Evolutionary conservation across 176 grass and related monocot genomes (phyloP).

Genomic region (Aegilops umbellulata): DNA sequence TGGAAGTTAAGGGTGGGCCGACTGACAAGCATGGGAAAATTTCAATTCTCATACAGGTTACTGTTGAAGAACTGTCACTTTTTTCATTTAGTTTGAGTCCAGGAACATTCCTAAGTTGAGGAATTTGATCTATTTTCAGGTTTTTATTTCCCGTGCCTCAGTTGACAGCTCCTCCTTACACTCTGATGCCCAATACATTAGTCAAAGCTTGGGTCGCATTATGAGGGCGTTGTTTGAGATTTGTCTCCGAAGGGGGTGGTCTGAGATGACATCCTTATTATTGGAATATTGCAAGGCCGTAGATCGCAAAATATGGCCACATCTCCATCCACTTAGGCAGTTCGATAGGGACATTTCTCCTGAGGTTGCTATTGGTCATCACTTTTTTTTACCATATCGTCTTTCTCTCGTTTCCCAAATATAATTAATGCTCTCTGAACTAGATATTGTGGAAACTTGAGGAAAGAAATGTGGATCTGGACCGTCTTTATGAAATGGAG

Average conservation of each 20-base stretch:
- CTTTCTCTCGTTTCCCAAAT: constrained; percentile 20
- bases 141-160: constrained; percentile 83
- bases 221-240: constrained; percentile 98
- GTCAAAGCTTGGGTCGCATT: constrained; percentile 89
- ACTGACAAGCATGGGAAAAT: constrained; percentile 96
- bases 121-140: constrained; percentile 48
- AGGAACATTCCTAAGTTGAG: constrained; percentile 20
- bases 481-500: constrained; percentile 91
- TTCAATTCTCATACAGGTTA: constrained; percentile 98
- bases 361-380: constrained; percentile 49
- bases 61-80: constrained; percentile 17
- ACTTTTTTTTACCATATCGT: background rate
- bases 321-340: constrained; percentile 90
- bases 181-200: constrained; percentile 98
- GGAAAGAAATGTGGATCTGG: constrained; percentile 80
- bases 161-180: constrained; percentile 94
- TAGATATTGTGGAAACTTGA: constrained; percentile 88
- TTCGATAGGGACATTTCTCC: constrained; percentile 78
- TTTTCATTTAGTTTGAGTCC: constrained; percentile 1
- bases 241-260: constrained; percentile 88
- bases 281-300: constrained; percentile 93
- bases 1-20: constrained; percentile 90
- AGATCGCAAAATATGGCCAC: constrained; percentile 89
- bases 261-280: constrained; percentile 81
- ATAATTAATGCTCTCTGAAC: constrained; percentile 29